phyloP scores from a whole-genome alignment of 139 green algal genomes.

The Auxenochlorella protothecoides region DNA sequence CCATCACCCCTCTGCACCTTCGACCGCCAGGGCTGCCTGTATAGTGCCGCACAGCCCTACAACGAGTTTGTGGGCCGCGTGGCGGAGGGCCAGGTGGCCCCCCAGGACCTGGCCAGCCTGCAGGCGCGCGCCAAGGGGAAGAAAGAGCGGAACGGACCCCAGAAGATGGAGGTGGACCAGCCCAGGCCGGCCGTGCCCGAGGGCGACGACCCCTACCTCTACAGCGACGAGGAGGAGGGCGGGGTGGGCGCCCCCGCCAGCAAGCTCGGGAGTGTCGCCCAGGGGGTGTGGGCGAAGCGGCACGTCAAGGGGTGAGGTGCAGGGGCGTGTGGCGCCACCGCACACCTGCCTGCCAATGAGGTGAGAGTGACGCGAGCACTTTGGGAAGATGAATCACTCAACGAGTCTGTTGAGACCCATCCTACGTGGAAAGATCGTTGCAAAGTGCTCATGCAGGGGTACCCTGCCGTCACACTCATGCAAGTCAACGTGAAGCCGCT shows the following conservation, averaged over 20 bases:
- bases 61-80: constrained; percentile 17
- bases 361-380: no score
- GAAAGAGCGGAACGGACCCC: background rate
- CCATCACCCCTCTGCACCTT: no score
- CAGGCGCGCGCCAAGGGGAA: background rate
- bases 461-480: no score
- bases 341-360: no score
- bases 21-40: constrained; percentile 8
- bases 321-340: no score
- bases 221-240: constrained; percentile 7
- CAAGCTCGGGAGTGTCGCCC: background rate
- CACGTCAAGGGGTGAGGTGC: background rate
- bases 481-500: no score
- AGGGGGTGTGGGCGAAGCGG: background rate
- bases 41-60: constrained; percentile 12
- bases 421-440: no score
- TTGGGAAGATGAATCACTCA: no score
- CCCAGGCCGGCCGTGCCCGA: background rate
- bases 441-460: no score
- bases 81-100: constrained; percentile 9
- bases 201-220: constrained; percentile 2
- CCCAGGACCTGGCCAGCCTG: background rate
- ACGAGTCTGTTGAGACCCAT: no score
- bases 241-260: background rate
- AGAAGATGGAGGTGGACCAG: no score